A percentile compares a stretch with the other conserved stretches of the same genome.
Evolutionary conservation across 2,329 filamentous ascomycete species (phyloP).

Genomic region (Kalmusia sp.): DNA sequence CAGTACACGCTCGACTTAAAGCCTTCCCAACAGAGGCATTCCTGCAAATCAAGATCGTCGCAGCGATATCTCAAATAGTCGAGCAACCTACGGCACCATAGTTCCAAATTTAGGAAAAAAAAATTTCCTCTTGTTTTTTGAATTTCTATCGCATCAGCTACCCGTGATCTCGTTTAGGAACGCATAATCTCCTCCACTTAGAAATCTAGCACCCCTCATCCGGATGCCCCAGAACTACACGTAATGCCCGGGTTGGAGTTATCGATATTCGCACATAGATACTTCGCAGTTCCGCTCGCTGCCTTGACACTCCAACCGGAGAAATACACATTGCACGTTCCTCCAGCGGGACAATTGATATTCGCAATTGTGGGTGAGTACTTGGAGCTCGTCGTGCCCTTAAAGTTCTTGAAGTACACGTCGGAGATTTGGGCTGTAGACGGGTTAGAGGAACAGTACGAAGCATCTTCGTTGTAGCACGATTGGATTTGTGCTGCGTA

Average conservation of each 20-base stretch:
- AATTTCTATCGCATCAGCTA: too few relatives aligned
- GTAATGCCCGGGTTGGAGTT: slow-evolving; percentile 4
- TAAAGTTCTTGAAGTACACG: slow-evolving; percentile 14
- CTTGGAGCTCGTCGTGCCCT: slow-evolving; percentile 10
- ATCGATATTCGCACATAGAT: slow-evolving; percentile 14
- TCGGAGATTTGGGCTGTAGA: slow-evolving; percentile 10
- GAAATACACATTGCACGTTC: slow-evolving; percentile 13
- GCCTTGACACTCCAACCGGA: slow-evolving; percentile 10
- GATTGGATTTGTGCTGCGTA: slow-evolving; percentile 14
- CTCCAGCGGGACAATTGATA: slow-evolving; percentile 11
- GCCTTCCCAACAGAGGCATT: too few relatives aligned
- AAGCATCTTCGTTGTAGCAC: slow-evolving; percentile 12
- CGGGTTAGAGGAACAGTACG: slow-evolving; percentile 8
- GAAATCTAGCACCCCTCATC: too few relatives aligned
- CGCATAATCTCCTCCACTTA: too few relatives aligned
- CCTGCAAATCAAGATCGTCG: too few relatives aligned
- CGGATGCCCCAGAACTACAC: slow-evolving; percentile 9
- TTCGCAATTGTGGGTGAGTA: slow-evolving; percentile 10
- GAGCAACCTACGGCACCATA: too few relatives aligned
- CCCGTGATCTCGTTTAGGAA: too few relatives aligned
- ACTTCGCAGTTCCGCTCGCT: slow-evolving; percentile 1
- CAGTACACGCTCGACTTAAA: too few relatives aligned
- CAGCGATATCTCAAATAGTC: too few relatives aligned
- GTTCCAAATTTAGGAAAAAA: too few relatives aligned
- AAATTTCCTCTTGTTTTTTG: too few relatives aligned